Base-by-base conservation (phyloP, 176 grass and related monocot species). In the Elymus sibiricus region DNA sequence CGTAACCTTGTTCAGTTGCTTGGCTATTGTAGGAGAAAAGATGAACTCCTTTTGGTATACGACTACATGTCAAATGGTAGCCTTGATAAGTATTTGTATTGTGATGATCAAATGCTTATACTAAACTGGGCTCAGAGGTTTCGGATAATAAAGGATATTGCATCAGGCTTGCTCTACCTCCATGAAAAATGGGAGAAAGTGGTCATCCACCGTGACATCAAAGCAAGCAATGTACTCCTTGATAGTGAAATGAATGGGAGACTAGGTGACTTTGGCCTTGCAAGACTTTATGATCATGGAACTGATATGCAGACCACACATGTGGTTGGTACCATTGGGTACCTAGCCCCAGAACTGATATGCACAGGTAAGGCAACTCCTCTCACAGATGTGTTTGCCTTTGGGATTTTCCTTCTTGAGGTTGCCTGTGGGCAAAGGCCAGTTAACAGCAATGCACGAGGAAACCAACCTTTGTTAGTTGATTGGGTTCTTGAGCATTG, bases 221-320 rank as follows among this genome's bases (percentile, higher is more conserved):
- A 87, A 40, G 85, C 86, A 2, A 76, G 86, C 60, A 87, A 87
- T 10, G 86, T 87, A 46, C 86, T 87, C 12, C 70, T 87, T 27
- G 86, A 87, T 16, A 6, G 5, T 11, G 43, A 35, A 10, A 58
- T 92, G 83, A 83, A 80, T 5, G 90, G 38, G 0, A 37, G 76
- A 2, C 27, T 94, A 22, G 89, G 92, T 2, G 92, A 94, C 22
- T 94, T 94, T 31, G 89, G 92, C 2, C 89, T 94, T 7, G 92
- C 92, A 6, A 91, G 86, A 29, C 32, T 86, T 37, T 81, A 91
- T 29, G 86, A 94, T 63, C 87, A 91, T 40, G 92, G 92, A 11
- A 43, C 65, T 1, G 66, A 84, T 38, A 80, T 60, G 7, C 86
- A 85, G 1, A 94, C 87, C 14, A 94, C 92, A 13, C 82, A 51